Conservation (phyloP, 1,139 yeast genomes). For the Magnusiomyces fungicola region DNA sequence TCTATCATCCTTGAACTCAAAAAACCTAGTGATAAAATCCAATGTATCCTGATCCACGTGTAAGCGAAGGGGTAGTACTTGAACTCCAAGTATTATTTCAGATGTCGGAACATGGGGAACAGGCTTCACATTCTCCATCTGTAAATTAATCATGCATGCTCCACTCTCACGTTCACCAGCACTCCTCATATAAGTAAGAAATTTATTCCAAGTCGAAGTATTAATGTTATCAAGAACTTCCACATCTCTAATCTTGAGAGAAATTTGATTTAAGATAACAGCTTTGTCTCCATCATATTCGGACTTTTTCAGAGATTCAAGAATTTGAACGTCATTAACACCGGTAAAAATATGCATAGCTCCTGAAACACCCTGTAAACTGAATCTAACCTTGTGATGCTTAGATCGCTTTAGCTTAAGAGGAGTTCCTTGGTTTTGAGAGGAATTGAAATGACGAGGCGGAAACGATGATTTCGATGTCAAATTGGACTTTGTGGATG, state of each 20-base stretch:
- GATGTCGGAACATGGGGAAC: conserved; percentile 55
- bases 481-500: neutral
- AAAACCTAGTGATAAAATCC: conserved; percentile 72
- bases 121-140: conserved; percentile 59
- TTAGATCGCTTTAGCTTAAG: conserved; percentile 59
- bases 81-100: conserved; percentile 53
- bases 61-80: conserved; percentile 65
- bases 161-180: conserved; percentile 66
- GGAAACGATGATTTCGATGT: neutral
- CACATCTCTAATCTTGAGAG: conserved; percentile 43
- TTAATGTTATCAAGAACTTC: conserved; percentile 72
- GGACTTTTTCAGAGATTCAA: conserved; percentile 3
- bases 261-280: conserved; percentile 44
- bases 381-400: conserved; percentile 53
- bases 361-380: conserved; percentile 47
- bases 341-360: conserved; percentile 42
- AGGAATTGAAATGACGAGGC: conserved; percentile 5
- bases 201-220: conserved; percentile 87
- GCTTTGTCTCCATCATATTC: conserved; percentile 27
- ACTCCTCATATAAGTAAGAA: conserved; percentile 61
- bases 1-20: conserved; percentile 69
- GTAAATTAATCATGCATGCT: conserved; percentile 53
- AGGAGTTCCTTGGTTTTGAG: conserved; percentile 24
- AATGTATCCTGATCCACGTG: conserved; percentile 92
- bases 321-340: conserved; percentile 27